Evolutionary conservation across 192 early-diverging fungal genomes (phyloP).

Genomic region (Phycomyces blakesleeanus): DNA sequence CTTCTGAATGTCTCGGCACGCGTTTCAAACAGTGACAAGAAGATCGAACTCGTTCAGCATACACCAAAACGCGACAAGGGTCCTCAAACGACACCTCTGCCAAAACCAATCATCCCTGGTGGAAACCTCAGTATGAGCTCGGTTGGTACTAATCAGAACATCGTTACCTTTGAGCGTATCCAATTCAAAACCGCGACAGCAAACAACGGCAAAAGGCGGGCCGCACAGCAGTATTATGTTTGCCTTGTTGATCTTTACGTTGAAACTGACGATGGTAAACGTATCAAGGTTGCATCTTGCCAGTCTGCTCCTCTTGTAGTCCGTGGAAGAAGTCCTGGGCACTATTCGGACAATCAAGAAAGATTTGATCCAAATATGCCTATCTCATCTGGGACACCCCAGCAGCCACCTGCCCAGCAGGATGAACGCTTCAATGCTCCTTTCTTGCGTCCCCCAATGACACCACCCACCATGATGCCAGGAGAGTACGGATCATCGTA

Average conservation of each 20-base stretch:
- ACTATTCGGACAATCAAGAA: conserved; percentile 68
- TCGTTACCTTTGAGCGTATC: conserved; percentile 84
- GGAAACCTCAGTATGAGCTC: conserved; percentile 51
- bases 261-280: conserved; percentile 57
- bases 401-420: background rate
- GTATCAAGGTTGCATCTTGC: conserved; percentile 59
- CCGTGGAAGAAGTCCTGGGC: conserved; percentile 88
- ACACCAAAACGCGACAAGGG: conserved; percentile 95
- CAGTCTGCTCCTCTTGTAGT: conserved; percentile 86
- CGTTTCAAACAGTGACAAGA: conserved; percentile 65
- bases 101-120: conserved; percentile 54
- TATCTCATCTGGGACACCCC: background rate
- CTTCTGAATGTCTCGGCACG: conserved; percentile 72
- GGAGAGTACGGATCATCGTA: conserved; percentile 19
- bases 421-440: conserved; percentile 21
- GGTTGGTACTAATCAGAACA: conserved; percentile 33
- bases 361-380: conserved; percentile 10
- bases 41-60: conserved; percentile 83
- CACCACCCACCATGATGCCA: conserved; percentile 12
- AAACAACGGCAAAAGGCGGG: conserved; percentile 90
- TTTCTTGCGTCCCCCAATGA: conserved; percentile 16
- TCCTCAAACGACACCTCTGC: conserved; percentile 72
- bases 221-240: conserved; percentile 94
- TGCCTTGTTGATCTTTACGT: conserved; percentile 77
- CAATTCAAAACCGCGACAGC: conserved; percentile 97